These are phyloP conservation scores for Petunia hybrid DNA, from an alignment of 305 asterid species.

Conservation along the genomic window DNA sequence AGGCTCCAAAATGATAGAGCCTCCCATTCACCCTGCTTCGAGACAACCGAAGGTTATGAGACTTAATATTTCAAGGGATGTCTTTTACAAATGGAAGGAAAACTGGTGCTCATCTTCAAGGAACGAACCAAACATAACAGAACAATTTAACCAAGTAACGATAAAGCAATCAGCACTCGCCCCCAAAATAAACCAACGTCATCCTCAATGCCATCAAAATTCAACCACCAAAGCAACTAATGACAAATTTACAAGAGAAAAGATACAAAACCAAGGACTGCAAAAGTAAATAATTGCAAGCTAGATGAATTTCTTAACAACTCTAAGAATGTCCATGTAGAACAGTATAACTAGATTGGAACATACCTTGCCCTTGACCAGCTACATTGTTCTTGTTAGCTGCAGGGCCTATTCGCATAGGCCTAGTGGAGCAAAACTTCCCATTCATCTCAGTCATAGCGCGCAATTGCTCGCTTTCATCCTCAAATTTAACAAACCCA, in stretches of 20 bases:
- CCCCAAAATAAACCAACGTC: slow-evolving; percentile 37
- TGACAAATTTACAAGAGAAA: slow-evolving; percentile 34
- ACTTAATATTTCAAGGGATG: slow-evolving; percentile 52
- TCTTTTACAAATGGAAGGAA: slow-evolving; percentile 58
- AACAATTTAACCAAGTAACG: slow-evolving; percentile 51
- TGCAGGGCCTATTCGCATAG: slow-evolving; percentile 60
- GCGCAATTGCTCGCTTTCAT: slow-evolving; percentile 52
- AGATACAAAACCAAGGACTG: not conserved
- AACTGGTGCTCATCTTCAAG: slow-evolving; percentile 55
- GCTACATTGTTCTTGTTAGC: slow-evolving; percentile 48
- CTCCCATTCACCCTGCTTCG: slow-evolving; percentile 95
- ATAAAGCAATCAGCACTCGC: slow-evolving; percentile 38
- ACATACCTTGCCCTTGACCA: slow-evolving; percentile 50
- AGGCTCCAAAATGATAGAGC: slow-evolving; percentile 89
- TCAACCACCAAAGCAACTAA: slow-evolving; percentile 43
- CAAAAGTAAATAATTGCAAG: not conserved
- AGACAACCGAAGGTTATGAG: slow-evolving; percentile 71
- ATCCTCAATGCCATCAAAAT: slow-evolving; percentile 48
- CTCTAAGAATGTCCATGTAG: not conserved
- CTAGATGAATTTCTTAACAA: slow-evolving; percentile 14
- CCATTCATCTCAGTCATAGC: slow-evolving; percentile 65
- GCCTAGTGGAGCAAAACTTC: slow-evolving; percentile 52
- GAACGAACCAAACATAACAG: slow-evolving; percentile 53
- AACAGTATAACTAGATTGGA: slow-evolving; percentile 24
- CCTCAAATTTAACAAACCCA: slow-evolving; percentile 53